A percentile compares a stretch with the other conserved stretches of the same genome.
Conservation (phyloP, 1,284 basidiomycete genomes). For the Phylloporus sp. region DNA sequence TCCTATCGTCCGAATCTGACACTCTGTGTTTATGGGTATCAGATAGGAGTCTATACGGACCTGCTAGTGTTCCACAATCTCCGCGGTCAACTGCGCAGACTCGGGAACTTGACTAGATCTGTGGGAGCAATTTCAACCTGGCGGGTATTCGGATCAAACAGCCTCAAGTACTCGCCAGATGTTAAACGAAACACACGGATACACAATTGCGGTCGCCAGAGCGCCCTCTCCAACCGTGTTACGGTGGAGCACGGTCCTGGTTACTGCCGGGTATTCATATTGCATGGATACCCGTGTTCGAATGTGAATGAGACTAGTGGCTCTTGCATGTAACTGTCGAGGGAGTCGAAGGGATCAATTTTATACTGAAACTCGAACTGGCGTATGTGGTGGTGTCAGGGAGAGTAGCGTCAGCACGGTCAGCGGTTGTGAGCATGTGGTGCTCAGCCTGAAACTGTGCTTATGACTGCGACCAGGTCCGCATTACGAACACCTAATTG, state of each 20-base stretch:
- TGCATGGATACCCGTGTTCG: background rate
- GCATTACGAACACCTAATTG: background rate
- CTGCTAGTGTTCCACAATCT: too few relatives aligned
- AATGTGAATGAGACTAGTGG: too few relatives aligned
- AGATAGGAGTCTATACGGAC: too few relatives aligned
- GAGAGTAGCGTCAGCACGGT: too few relatives aligned
- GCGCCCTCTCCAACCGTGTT: background rate
- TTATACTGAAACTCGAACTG: background rate
- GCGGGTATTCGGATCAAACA: background rate
- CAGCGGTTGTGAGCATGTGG: too few relatives aligned
- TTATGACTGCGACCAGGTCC: background rate
- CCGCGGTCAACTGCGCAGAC: too few relatives aligned
- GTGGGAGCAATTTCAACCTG: background rate
- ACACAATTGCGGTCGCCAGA: background rate
- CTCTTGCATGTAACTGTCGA: too few relatives aligned
- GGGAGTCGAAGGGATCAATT: too few relatives aligned
- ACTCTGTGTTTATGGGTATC: too few relatives aligned
- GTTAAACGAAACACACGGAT: background rate
- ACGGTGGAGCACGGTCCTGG: background rate
- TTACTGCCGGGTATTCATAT: background rate
- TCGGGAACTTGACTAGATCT: background rate
- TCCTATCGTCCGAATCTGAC: too few relatives aligned
- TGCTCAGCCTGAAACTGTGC: background rate
- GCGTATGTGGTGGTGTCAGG: background rate
- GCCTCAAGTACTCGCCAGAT: background rate